Evolutionary conservation across 345 rosid genomes (phyloP).

Genomic region (Citrus mangshanensis): DNA sequence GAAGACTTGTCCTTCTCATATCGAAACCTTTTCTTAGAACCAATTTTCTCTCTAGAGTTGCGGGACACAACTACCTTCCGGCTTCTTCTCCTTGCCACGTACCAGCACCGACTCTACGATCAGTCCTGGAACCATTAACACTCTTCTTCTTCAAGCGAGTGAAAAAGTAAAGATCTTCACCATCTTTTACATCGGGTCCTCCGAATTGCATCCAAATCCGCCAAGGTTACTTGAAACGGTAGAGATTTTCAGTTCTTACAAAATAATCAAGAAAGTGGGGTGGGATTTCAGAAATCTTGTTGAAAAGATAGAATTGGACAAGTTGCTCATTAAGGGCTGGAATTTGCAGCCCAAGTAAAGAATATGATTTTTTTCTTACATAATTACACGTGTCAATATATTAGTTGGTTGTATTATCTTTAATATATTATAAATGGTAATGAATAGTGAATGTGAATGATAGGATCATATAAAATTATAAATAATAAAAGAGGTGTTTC

Average conservation of each 20-base stretch:
- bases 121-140: background rate
- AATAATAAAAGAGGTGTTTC: no score
- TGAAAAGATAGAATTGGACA: background rate
- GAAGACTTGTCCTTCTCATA: background rate
- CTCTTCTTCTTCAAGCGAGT: background rate
- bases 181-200: background rate
- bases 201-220: background rate
- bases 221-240: background rate
- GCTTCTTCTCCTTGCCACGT: conserved; percentile 3
- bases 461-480: no score
- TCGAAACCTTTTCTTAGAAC: background rate
- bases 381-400: background rate
- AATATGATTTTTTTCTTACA: background rate
- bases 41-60: background rate
- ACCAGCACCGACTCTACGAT: background rate
- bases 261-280: background rate
- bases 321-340: background rate
- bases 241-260: background rate
- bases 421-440: no score
- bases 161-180: background rate
- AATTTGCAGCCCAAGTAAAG: background rate
- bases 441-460: no score
- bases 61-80: background rate
- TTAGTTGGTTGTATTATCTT: no score
- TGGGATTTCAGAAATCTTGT: background rate